phyloP scores from a whole-genome alignment of 192 early-diverging fungal genomes.

The Linnemannia schmuckeri region DNA sequence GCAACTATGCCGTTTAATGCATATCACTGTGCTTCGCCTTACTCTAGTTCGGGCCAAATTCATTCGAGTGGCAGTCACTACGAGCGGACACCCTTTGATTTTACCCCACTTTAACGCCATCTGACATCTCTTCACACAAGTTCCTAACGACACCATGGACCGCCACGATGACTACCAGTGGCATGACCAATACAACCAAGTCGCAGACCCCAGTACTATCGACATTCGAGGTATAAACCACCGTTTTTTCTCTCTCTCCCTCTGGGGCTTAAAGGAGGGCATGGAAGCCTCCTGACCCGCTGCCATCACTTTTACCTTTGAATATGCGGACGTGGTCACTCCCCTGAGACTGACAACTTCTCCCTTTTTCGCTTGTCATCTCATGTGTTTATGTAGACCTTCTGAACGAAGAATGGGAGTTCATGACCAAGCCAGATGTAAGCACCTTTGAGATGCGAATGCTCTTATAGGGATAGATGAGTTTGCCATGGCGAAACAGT shows the following conservation, averaged over 20 bases:
- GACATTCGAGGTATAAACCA: conserved; percentile 40
- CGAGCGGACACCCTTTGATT: not conserved
- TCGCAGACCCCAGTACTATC: conserved; percentile 27
- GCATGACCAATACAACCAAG: conserved; percentile 39
- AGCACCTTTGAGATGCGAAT: not conserved
- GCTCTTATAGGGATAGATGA: not conserved
- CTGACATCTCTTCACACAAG: not conserved
- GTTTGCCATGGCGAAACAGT: not conserved
- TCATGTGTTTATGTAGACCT: conserved; percentile 27
- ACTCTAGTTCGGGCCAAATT: not conserved
- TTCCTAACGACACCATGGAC: conserved; percentile 14
- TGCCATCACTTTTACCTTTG: not conserved
- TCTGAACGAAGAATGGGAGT: conserved; percentile 64
- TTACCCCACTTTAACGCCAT: not conserved
- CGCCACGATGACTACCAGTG: conserved; percentile 42
- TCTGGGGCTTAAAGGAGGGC: not conserved
- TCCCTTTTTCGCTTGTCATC: not conserved
- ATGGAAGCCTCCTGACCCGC: too few species aligned
- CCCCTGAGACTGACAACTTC: not conserved
- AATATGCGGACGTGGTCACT: too few species aligned
- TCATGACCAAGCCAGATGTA: conserved; percentile 69
- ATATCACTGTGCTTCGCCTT: not conserved
- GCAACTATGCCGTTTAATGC: not conserved
- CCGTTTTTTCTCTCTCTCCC: not conserved
- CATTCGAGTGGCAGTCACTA: not conserved